Evolutionary conservation across 1,284 basidiomycete species (phyloP).

Genomic region (Sanghuangporus weigelae): DNA sequence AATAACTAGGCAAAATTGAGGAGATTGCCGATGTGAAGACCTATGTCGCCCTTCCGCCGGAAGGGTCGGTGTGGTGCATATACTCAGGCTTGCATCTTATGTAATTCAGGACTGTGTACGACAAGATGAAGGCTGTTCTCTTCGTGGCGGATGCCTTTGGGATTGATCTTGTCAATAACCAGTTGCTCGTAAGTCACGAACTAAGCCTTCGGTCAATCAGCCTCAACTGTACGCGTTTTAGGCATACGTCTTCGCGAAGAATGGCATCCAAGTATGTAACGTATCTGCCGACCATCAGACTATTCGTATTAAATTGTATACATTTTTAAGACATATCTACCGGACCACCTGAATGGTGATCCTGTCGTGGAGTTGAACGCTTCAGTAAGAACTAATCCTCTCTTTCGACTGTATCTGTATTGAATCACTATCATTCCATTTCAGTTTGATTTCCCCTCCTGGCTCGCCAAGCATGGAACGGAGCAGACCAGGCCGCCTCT

Average conservation of each 20-base stretch:
- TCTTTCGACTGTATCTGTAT: too few relatives aligned
- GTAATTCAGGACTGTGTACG: conserved; percentile 26
- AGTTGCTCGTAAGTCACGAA: conserved; percentile 31
- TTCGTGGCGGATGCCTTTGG: conserved; percentile 65
- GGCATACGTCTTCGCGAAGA: conserved; percentile 67
- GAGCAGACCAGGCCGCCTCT: conserved; percentile 44
- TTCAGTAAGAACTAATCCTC: too few relatives aligned
- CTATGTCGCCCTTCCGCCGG: conserved; percentile 42
- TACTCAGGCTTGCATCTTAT: background rate
- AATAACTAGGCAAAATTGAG: conserved; percentile 31
- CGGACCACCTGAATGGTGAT: conserved; percentile 61
- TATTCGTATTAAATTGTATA: background rate
- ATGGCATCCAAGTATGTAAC: conserved; percentile 57
- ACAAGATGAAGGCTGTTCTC: conserved; percentile 53
- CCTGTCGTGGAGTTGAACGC: conserved; percentile 36
- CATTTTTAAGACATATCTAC: conserved; percentile 43
- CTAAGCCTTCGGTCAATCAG: background rate
- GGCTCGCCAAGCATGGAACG: conserved; percentile 44
- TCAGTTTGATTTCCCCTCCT: conserved; percentile 40
- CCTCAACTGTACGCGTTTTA: background rate
- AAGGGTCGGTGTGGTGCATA: conserved; percentile 2
- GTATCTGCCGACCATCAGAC: background rate
- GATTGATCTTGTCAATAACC: conserved; percentile 45
- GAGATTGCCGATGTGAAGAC: conserved; percentile 41
- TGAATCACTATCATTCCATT: background rate